phyloP scores from a whole-genome alignment of 805 yeast species.

The Vanderwaltozyma verrucispora region DNA sequence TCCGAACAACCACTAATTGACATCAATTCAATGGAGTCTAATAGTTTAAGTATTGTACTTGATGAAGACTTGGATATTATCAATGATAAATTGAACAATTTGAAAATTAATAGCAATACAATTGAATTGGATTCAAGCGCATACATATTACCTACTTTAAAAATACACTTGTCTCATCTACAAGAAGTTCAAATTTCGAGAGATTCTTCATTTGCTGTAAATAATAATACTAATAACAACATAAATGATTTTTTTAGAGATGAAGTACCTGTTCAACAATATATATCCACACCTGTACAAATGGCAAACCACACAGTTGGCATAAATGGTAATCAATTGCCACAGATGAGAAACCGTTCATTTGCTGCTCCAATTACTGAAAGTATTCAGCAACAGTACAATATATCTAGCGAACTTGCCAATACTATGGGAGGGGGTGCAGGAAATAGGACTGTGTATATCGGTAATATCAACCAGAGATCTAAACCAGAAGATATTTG shows the following conservation, averaged over 20 bases:
- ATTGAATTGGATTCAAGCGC: not conserved
- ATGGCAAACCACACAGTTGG: not conserved
- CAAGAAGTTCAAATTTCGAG: too few species aligned
- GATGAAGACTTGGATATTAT: not conserved
- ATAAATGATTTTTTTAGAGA: not conserved
- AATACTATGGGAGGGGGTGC: slow-evolving; percentile 25
- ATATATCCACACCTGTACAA: not conserved
- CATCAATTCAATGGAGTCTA: too few species aligned
- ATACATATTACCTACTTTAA: not conserved
- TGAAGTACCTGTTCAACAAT: not conserved
- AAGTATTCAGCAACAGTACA: slow-evolving; percentile 21
- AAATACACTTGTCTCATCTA: not conserved
- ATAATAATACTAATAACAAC: too few species aligned
- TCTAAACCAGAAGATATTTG: slow-evolving; percentile 66
- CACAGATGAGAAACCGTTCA: slow-evolving; percentile 1
- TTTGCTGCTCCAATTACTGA: slow-evolving; percentile 21
- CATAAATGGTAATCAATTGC: not conserved
- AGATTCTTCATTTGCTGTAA: too few species aligned
- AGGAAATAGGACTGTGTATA: slow-evolving; percentile 58
- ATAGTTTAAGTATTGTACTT: too few species aligned
- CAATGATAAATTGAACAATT: not conserved
- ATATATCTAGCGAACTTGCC: slow-evolving; percentile 22
- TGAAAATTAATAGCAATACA: not conserved
- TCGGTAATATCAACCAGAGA: slow-evolving; percentile 55
- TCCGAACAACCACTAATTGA: not conserved